Evolutionary conservation across 1,139 yeast genomes (phyloP).

Genomic region (Kodamaea anthophila): DNA sequence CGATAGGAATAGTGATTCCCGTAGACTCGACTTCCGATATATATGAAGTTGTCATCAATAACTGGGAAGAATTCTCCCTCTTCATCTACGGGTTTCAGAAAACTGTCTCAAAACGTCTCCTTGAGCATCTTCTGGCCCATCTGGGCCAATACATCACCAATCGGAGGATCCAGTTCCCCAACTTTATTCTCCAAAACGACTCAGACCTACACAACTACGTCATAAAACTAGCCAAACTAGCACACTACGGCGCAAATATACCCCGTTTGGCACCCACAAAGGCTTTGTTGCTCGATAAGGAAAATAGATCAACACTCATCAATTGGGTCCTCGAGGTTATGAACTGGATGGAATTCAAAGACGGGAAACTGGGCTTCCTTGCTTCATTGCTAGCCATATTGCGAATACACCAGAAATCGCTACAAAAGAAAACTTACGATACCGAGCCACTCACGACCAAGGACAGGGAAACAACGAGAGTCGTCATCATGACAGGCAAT

Average conservation of each 20-base stretch:
- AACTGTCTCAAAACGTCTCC: conserved; percentile 30
- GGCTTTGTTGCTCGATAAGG: conserved; percentile 16
- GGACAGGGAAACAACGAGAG: conserved; percentile 23
- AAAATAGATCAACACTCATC: conserved; percentile 14
- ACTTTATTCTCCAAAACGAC: conserved; percentile 36
- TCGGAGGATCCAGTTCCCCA: conserved; percentile 36
- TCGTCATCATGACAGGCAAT: conserved; percentile 55
- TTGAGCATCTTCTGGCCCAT: conserved; percentile 13
- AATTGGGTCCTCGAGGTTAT: conserved; percentile 54
- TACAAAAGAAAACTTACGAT: conserved; percentile 29
- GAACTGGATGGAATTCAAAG: conserved; percentile 60
- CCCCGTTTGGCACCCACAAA: conserved; percentile 42
- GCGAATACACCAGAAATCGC: conserved; percentile 31
- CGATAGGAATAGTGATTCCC: conserved; percentile 46
- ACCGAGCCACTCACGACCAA: conserved; percentile 20
- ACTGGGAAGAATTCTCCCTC: conserved; percentile 45
- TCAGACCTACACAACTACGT: conserved; percentile 33
- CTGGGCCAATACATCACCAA: conserved; percentile 25
- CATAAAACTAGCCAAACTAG: conserved; percentile 29
- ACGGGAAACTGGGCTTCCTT: conserved; percentile 40
- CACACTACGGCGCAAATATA: conserved; percentile 37
- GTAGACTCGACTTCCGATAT: conserved; percentile 27
- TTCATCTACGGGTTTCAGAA: conserved; percentile 36
- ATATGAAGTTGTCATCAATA: conserved; percentile 38
- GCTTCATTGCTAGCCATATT: conserved; percentile 43